Evolutionary conservation across 1,284 basidiomycete genomes (phyloP).

Genomic region (Fistulinella cinereoalba): DNA sequence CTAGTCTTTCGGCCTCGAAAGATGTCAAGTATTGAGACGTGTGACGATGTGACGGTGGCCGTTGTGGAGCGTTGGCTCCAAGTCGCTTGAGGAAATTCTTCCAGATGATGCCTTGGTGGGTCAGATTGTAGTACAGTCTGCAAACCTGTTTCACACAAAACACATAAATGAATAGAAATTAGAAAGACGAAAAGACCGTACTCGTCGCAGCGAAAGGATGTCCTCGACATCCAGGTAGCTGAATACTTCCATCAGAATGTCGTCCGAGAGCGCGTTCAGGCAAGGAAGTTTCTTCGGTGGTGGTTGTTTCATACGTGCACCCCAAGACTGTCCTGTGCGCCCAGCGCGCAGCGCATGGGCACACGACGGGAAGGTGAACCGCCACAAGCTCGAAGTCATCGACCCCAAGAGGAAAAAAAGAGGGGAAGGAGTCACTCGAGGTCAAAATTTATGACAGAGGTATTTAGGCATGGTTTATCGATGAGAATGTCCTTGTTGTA

Average conservation of each 20-base stretch:
- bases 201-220: constrained; percentile 50
- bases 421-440: constrained; percentile 1
- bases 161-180: too few species aligned
- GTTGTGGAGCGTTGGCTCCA: constrained; percentile 55
- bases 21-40: constrained; percentile 42
- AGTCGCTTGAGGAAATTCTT: constrained; percentile 56
- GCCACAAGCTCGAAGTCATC: constrained; percentile 29
- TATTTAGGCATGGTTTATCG: constrained; percentile 20
- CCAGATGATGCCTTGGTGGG: constrained; percentile 68
- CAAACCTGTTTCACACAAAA: constrained; percentile 42
- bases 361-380: constrained; percentile 20
- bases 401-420: constrained; percentile 8
- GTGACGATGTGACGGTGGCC: constrained; percentile 58
- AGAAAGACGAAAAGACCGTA: constrained; percentile 30
- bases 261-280: constrained; percentile 36
- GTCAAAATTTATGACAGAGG: background rate
- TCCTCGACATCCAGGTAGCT: constrained; percentile 50
- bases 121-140: constrained; percentile 54
- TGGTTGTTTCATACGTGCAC: constrained; percentile 20
- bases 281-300: constrained; percentile 21
- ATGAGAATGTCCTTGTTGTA: constrained; percentile 20
- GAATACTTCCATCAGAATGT: constrained; percentile 51
- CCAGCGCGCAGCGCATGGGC: constrained; percentile 7
- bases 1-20: constrained; percentile 60
- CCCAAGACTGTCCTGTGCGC: constrained; percentile 21